Percentiles rank a stretch among this genome's conserved stretches.
phyloP scores from a whole-genome alignment of 1,139 yeast species.

The Yamadazyma sp. region DNA sequence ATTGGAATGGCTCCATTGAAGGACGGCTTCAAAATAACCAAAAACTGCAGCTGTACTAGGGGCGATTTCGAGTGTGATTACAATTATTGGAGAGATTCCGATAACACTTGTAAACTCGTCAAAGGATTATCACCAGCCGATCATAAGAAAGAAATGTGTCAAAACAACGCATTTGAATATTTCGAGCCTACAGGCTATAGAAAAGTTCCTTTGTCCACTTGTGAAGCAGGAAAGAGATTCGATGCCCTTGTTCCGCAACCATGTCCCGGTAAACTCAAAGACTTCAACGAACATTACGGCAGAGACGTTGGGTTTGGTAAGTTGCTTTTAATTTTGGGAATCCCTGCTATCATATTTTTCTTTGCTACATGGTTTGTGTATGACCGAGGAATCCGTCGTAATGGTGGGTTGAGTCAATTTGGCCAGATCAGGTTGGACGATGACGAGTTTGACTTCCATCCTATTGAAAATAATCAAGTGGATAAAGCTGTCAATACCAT shows the following conservation, averaged over 20 bases:
- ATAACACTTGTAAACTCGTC: slow-evolving; percentile 85
- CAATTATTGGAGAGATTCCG: slow-evolving; percentile 66
- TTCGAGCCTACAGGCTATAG: slow-evolving; percentile 49
- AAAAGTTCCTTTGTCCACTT: slow-evolving; percentile 44
- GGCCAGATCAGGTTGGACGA: slow-evolving; percentile 88
- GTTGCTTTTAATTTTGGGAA: slow-evolving; percentile 48
- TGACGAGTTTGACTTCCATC: slow-evolving; percentile 48
- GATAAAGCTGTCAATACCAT: slow-evolving; percentile 63
- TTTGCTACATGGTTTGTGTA: slow-evolving; percentile 71
- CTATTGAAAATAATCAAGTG: slow-evolving; percentile 65
- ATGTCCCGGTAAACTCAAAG: slow-evolving; percentile 84
- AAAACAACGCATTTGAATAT: slow-evolving; percentile 55
- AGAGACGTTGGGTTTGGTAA: slow-evolving; percentile 57
- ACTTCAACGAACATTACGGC: slow-evolving; percentile 60
- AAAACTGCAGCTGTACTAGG: slow-evolving; percentile 83
- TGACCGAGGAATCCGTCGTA: slow-evolving; percentile 76
- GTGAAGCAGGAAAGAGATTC: slow-evolving; percentile 47
- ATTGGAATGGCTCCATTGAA: slow-evolving; percentile 74
- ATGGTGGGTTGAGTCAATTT: slow-evolving; percentile 76
- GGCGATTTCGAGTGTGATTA: slow-evolving; percentile 93
- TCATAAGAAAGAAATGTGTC: slow-evolving; percentile 60
- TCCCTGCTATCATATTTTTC: slow-evolving; percentile 61
- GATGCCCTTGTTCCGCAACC: slow-evolving; percentile 68
- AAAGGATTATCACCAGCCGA: slow-evolving; percentile 69
- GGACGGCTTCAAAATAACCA: slow-evolving; percentile 57